Evolutionary conservation across 331 rosid genomes (phyloP).

Genomic region (Spiraea crenata): DNA sequence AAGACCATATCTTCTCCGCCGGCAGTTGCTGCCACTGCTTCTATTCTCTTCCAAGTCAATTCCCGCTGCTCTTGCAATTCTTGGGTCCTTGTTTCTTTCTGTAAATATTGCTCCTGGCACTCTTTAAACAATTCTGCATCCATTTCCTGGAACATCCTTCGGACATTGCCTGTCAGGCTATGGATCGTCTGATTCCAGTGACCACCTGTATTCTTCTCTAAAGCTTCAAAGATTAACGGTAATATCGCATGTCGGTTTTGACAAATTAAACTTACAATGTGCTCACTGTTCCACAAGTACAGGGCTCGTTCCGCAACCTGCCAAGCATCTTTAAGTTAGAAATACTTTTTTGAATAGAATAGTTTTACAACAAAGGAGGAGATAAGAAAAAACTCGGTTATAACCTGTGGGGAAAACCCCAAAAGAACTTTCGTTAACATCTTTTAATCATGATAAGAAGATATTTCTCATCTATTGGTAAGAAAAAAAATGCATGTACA

Average conservation of each 20-base stretch:
- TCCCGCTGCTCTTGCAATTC: constrained; percentile 51
- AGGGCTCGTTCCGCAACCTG: constrained; percentile 84
- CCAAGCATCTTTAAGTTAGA: constrained; percentile 13
- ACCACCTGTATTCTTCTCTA: constrained; percentile 54
- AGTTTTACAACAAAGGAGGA: constrained; percentile 5
- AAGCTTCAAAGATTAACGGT: constrained; percentile 56
- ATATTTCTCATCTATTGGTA: background rate
- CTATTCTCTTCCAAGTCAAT: constrained; percentile 61
- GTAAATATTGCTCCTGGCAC: constrained; percentile 45
- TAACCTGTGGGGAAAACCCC: background rate
- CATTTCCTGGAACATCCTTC: constrained; percentile 59
- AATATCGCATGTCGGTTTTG: constrained; percentile 54
- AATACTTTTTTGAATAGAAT: constrained; percentile 20
- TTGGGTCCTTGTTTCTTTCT: constrained; percentile 44
- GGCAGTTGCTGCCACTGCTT: constrained; percentile 61
- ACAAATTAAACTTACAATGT: constrained; percentile 48
- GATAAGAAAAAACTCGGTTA: background rate
- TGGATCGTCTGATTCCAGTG: constrained; percentile 66
- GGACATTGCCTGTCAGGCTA: constrained; percentile 56
- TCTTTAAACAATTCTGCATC: constrained; percentile 53
- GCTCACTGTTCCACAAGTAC: constrained; percentile 69
- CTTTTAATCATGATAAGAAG: background rate
- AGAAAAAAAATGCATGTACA: background rate
- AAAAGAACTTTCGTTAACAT: background rate
- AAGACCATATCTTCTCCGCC: constrained; percentile 45